These are phyloP conservation scores for Taiwanofungus camphoratus DNA, from an alignment of 1,284 basidiomycete genomes.

Conservation along the genomic window DNA sequence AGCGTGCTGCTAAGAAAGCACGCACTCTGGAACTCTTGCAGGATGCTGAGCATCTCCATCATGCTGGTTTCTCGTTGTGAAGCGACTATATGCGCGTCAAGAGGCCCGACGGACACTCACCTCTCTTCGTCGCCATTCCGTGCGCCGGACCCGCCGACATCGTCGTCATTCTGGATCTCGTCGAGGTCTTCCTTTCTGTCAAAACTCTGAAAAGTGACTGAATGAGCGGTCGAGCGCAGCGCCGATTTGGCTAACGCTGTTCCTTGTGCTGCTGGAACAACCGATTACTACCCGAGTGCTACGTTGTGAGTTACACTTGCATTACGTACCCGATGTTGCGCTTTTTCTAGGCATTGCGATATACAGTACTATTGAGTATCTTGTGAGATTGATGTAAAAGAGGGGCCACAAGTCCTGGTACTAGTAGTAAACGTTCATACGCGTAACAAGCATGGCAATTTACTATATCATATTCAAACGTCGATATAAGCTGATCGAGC, in stretches of 20 bases:
- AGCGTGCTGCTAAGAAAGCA: background rate
- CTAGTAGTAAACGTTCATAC: too few species aligned
- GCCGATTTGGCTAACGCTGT: background rate
- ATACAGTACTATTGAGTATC: too few species aligned
- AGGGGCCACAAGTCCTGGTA: too few species aligned
- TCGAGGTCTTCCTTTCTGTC: background rate
- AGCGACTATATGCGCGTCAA: constrained; percentile 1
- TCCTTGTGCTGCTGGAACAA: background rate
- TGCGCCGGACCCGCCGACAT: constrained; percentile 13
- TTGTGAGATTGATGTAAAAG: too few species aligned
- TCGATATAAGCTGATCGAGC: too few species aligned
- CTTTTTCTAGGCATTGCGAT: too few species aligned
- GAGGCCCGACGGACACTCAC: constrained; percentile 11
- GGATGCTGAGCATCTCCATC: constrained; percentile 27
- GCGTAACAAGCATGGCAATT: too few species aligned
- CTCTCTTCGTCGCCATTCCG: constrained; percentile 24
- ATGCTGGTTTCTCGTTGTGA: constrained; percentile 8
- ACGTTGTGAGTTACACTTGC: too few species aligned
- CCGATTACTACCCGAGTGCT: too few species aligned
- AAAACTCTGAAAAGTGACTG: constrained; percentile 1
- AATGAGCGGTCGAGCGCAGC: background rate
- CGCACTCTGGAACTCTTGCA: constrained; percentile 29
- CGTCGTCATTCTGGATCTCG: constrained; percentile 12
- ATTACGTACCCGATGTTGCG: too few species aligned
- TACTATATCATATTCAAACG: too few species aligned